phyloP scores from a whole-genome alignment of 176 grass and related monocot genomes.

The Olyra latifolia region DNA sequence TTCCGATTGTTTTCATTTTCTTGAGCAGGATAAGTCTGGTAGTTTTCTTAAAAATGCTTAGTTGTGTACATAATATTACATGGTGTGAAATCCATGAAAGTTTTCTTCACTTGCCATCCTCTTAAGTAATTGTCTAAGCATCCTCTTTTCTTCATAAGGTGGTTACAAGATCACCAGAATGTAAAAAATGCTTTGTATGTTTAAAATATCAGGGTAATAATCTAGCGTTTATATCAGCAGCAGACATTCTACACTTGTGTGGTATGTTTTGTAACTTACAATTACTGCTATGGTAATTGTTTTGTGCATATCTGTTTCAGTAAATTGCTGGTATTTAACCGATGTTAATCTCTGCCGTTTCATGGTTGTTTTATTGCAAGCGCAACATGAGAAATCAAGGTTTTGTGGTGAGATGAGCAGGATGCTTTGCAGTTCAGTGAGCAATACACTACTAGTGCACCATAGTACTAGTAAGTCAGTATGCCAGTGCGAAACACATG shows the following conservation, averaged over 20 bases:
- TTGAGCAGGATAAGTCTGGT: constrained; percentile 20
- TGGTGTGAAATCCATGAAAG: constrained; percentile 28
- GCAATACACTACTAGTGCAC: background rate
- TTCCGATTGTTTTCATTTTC: constrained; percentile 13
- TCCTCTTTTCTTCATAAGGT: constrained; percentile 35
- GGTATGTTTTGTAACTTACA: background rate
- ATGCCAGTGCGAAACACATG: background rate
- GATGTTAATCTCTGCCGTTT: too few relatives aligned
- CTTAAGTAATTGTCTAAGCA: background rate
- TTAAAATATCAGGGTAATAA: constrained; percentile 22
- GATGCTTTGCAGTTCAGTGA: background rate
- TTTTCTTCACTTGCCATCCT: constrained; percentile 6
- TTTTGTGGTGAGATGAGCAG: background rate
- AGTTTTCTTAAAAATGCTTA: constrained; percentile 33
- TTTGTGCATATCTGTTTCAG: background rate
- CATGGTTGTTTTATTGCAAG: background rate
- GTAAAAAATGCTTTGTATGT: constrained; percentile 36
- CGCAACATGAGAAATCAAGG: background rate
- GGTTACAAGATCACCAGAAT: constrained; percentile 43
- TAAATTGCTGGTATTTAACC: background rate
- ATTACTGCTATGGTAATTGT: background rate
- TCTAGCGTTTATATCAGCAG: background rate
- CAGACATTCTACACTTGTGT: background rate
- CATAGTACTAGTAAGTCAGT: too few relatives aligned
- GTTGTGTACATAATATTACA: constrained; percentile 67